Percentiles rank a stretch among this genome's conserved stretches.
Conservation (phyloP, 805 yeast species). For the Yarrowia sp. region DNA sequence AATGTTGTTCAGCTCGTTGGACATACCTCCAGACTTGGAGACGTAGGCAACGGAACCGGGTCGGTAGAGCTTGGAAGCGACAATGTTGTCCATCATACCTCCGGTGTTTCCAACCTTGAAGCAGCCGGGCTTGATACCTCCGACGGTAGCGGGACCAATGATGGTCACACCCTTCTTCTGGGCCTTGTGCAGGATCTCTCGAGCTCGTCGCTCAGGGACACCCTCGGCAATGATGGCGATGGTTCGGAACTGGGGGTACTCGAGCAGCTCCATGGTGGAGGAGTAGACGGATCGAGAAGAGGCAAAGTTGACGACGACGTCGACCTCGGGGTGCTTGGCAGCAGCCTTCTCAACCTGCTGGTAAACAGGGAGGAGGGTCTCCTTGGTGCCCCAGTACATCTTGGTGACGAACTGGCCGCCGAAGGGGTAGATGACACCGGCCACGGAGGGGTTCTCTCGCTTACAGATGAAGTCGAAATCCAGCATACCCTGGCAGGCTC, state of each 20-base stretch:
- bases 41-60: slow-evolving; percentile 49
- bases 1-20: slow-evolving; percentile 48
- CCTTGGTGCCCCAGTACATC: slow-evolving; percentile 51
- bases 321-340: slow-evolving; percentile 47
- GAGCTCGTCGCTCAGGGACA: slow-evolving; percentile 49
- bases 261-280: slow-evolving; percentile 47
- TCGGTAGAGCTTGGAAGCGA: slow-evolving; percentile 47
- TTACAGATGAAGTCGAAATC: slow-evolving; percentile 48
- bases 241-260: slow-evolving; percentile 46
- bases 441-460: slow-evolving; percentile 46
- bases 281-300: slow-evolving; percentile 47
- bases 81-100: slow-evolving; percentile 51
- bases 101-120: slow-evolving; percentile 50
- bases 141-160: slow-evolving; percentile 49
- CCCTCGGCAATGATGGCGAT: slow-evolving; percentile 50
- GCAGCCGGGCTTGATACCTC: slow-evolving; percentile 50
- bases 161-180: slow-evolving; percentile 45
- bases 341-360: slow-evolving; percentile 44
- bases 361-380: slow-evolving; percentile 46
- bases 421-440: slow-evolving; percentile 47
- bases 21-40: slow-evolving; percentile 49
- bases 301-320: slow-evolving; percentile 48
- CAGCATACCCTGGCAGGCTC: slow-evolving; percentile 50
- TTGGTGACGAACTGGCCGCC: slow-evolving; percentile 47
- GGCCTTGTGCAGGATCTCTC: slow-evolving; percentile 45